phyloP scores from a whole-genome alignment of 371 early-diverging fungal species.

The Nematocida sp. region DNA sequence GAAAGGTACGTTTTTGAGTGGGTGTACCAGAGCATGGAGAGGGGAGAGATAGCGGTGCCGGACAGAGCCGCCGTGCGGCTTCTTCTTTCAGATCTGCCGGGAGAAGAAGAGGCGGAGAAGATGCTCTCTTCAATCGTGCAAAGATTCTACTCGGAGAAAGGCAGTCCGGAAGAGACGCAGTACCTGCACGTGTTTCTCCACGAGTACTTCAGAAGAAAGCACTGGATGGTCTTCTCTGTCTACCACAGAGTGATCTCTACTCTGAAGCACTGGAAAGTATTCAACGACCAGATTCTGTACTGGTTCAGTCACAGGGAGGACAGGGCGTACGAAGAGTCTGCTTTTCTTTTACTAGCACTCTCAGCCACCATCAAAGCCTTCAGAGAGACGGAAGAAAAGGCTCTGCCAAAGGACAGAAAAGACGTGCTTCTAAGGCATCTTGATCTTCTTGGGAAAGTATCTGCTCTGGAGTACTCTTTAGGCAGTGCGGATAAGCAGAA shows the following conservation, averaged over 20 bases:
- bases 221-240: constrained; percentile 21
- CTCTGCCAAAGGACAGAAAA: neutral
- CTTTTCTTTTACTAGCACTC: constrained; percentile 7
- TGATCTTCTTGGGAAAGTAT: constrained; percentile 34
- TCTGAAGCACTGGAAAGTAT: constrained; percentile 47
- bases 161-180: constrained; percentile 10
- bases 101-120: constrained; percentile 2
- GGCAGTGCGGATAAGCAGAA: neutral
- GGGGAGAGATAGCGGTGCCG: neutral
- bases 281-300: constrained; percentile 46
- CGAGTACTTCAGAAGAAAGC: constrained; percentile 40
- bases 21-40: neutral
- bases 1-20: neutral
- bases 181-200: constrained; percentile 39
- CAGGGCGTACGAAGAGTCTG: neutral
- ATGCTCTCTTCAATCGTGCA: neutral
- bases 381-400: neutral
- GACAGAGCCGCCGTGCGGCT: constrained; percentile 4
- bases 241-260: constrained; percentile 1
- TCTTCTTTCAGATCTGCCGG: constrained; percentile 25
- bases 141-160: constrained; percentile 30
- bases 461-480: neutral
- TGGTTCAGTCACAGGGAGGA: constrained; percentile 29
- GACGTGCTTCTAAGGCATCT: constrained; percentile 23
- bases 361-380: neutral